Percentiles rank a stretch among this genome's conserved stretches.
Conservation (phyloP, 108 stramenopile genomes). For the Skeletonema costatum region DNA sequence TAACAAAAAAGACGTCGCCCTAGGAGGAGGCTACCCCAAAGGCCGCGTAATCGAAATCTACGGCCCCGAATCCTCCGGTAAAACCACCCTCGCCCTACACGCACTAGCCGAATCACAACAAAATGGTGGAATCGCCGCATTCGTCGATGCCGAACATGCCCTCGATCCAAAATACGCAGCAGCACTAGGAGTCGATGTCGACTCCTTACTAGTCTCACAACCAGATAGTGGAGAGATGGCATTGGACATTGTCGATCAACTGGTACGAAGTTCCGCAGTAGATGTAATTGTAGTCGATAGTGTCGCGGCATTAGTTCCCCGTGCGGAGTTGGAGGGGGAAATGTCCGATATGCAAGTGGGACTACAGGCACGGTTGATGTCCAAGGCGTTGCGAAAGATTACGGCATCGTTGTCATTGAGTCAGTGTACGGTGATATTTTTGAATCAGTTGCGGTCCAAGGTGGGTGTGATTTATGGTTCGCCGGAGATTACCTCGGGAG, state of each 20-base stretch:
- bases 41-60: conserved; percentile 95
- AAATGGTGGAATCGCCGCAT: conserved; percentile 90
- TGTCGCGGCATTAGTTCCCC: conserved; percentile 95
- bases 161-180: conserved; percentile 92
- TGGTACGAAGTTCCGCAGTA: conserved; percentile 89
- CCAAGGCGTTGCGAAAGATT: conserved; percentile 97
- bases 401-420: conserved; percentile 81
- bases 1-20: conserved; percentile 55
- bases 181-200: conserved; percentile 86
- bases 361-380: conserved; percentile 94
- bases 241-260: conserved; percentile 95
- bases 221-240: conserved; percentile 98
- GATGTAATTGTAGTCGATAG: conserved; percentile 96
- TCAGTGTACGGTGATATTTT: conserved; percentile 91
- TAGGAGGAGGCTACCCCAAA: conserved; percentile 84
- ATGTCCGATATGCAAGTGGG: conserved; percentile 92
- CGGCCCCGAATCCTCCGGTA: conserved; percentile 95
- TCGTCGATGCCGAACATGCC: conserved; percentile 98
- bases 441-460: conserved; percentile 94
- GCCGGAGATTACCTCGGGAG: conserved; percentile 95
- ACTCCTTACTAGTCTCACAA: conserved; percentile 88
- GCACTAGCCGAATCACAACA: conserved; percentile 91
- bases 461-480: conserved; percentile 93
- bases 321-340: conserved; percentile 93
- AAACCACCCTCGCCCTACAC: conserved; percentile 97